A percentile compares a stretch with the other conserved stretches of the same genome.
Conservation (phyloP, 345 rosid species). For the Mercurialis annua region DNA sequence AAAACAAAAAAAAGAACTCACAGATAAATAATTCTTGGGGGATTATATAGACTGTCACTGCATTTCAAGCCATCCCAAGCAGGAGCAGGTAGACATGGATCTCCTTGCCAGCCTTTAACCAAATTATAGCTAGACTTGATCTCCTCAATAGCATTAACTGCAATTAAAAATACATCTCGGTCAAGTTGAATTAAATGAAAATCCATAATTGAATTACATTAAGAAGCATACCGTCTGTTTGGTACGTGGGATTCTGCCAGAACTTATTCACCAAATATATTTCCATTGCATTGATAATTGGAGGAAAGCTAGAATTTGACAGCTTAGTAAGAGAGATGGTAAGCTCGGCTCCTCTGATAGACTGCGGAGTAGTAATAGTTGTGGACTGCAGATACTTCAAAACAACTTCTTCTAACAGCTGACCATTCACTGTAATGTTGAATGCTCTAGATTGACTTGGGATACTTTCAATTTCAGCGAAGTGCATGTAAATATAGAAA, state of each 20-base stretch:
- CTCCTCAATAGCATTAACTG: constrained; percentile 27
- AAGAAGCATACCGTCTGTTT: constrained; percentile 27
- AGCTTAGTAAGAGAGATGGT: constrained; percentile 16
- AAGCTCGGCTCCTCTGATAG: constrained; percentile 29
- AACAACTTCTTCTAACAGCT: not conserved
- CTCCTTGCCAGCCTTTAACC: constrained; percentile 32
- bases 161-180: not conserved
- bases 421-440: constrained; percentile 23
- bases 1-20: constrained; percentile 9
- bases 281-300: constrained; percentile 34
- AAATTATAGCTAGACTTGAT: constrained; percentile 21
- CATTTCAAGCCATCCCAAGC: constrained; percentile 34
- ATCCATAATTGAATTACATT: not conserved
- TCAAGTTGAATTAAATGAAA: not conserved
- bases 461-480: constrained; percentile 28
- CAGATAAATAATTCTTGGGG: constrained; percentile 30
- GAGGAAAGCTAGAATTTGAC: constrained; percentile 28
- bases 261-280: constrained; percentile 18
- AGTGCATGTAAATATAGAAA: constrained; percentile 30
- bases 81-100: constrained; percentile 22
- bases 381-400: constrained; percentile 16
- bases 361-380: constrained; percentile 3
- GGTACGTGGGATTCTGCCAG: constrained; percentile 15
- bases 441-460: constrained; percentile 19
- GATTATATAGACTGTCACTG: constrained; percentile 25